These are phyloP conservation scores for Pestalotiopsis sp. DNA, from an alignment of 2,329 filamentous ascomycete genomes.

Conservation along the genomic window DNA sequence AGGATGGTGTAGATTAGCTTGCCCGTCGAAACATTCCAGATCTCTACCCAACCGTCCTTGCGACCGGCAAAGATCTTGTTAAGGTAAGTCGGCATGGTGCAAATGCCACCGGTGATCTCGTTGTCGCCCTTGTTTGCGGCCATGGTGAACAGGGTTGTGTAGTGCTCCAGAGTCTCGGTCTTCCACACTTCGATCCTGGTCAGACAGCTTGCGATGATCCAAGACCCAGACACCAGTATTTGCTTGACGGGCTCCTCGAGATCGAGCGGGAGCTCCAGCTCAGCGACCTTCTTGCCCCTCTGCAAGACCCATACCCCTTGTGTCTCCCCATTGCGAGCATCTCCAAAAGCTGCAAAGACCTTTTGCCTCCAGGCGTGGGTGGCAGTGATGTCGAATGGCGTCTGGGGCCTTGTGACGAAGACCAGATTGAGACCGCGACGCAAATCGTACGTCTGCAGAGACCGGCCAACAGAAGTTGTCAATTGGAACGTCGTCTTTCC, in stretches of 20 bases:
- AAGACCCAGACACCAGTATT: conserved; percentile 82
- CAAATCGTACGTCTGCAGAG: conserved; percentile 93
- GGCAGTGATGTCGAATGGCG: conserved; percentile 81
- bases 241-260: conserved; percentile 71
- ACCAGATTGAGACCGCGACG: conserved; percentile 87
- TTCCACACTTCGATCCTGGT: conserved; percentile 90
- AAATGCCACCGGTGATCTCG: conserved; percentile 74
- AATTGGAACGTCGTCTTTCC: conserved; percentile 97
- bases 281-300: conserved; percentile 79
- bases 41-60: conserved; percentile 86
- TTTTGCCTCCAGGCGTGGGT: conserved; percentile 85
- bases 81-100: conserved; percentile 89
- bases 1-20: conserved; percentile 90
- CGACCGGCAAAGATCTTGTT: conserved; percentile 95
- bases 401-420: conserved; percentile 90
- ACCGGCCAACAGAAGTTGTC: conserved; percentile 88
- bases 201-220: conserved; percentile 79
- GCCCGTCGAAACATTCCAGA: conserved; percentile 94
- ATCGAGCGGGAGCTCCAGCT: conserved; percentile 68
- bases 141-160: conserved; percentile 75
- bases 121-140: conserved; percentile 58
- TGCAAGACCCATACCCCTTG: conserved; percentile 90
- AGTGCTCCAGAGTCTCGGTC: conserved; percentile 78
- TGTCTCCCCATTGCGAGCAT: conserved; percentile 46
- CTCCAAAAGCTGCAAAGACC: conserved; percentile 88